Base-by-base conservation (phyloP, 2,329 filamentous ascomycete species). In the Microcera coccophila region DNA sequence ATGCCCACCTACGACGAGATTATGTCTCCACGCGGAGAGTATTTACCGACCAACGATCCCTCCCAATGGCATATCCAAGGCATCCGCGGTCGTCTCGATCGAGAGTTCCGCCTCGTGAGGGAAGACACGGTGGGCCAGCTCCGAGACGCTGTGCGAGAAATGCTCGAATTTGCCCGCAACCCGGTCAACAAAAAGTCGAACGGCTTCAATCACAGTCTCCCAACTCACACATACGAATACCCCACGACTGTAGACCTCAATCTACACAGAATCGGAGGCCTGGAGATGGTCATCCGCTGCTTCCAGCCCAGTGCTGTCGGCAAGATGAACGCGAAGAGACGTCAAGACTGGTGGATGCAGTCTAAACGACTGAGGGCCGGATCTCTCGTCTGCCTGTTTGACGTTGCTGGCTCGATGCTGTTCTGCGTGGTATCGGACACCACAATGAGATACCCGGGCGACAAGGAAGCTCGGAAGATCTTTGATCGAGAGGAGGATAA, bases 311-410 rank as follows among this genome's bases (percentile, higher is more conserved):
- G 22, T 12, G 22, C 22, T 26, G 22, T 12, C 22, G 12, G 22
- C 7, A 26, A 26, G 22, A n/a, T n/a, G n/a, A n/a, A n/a, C n/a
- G n/a, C n/a, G n/a, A n/a, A n/a, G 65, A 29, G 48, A n/a, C n/a
- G n/a, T n/a, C n/a, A n/a, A n/a, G 22, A 26, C 7, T 26, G 22
- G 22, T 26, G 22, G 22, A 12, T 7, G 12, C 7, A 7, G 7
- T 12, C 22, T n/a, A 75, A 72, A 45, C 64, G 70, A n/a, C 62
- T 81, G 3, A 66, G 71, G 16, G 55, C 64, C 2, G 76, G 76
- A 16, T 66, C 70, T 3, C 62, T 81, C 3, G 64, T 79, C 2
- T 79, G 75, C 42, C 50, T 78, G 3, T 54, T 77, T 1, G 68
- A 67, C 15, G 61, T 62, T 2, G 57, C 55, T 9, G 66, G 64